Evolutionary conservation across 2,329 filamentous ascomycete genomes (phyloP), one percentile per base, ranked within the genome.

Genomic region (Sclerotinia glacialis): DNA sequence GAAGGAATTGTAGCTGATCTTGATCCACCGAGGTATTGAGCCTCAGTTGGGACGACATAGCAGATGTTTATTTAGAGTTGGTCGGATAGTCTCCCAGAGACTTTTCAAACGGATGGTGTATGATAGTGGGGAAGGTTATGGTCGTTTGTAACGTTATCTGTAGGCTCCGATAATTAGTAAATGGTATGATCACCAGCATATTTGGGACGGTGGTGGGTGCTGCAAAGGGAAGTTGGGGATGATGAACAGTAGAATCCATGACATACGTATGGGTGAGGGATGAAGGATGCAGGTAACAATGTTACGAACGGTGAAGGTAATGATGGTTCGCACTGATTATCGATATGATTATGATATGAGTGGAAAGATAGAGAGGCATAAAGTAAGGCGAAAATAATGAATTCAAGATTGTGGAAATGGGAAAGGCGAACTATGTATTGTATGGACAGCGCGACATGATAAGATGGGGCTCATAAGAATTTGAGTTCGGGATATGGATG

Each of bases 401-500:
- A 64, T 37, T 34, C 50, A 66, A 53, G 61, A 56, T 62, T 65
- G 70, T 67, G 68, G 69, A 69, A 67, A 67, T 66, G 56, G 54
- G 64, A 66, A 56, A 64, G 52, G 61, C 69, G 71, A 71, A 70
- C 72, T 74, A 72, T 68, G 70, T 73, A 73, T 72, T 72, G 66
- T 67, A 69, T 62, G 56, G 63, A 49, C 56, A 65, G 67, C 65
- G 55, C 65, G 44, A 67, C 65, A 67, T 59, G 34, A 49, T 46
- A 71, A 69, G 69, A 63, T 63, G 69, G 54, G 72, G 70, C 69
- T 72, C 67, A 40, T 69, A 67, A 60, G 55, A 65, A 47, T 65
- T 61, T 68, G 60, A 47, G 56, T 66, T 63, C 50, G 66, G 62
- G 56, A 64, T 53, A 46, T 54, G 65, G 64, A 59, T 67, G 67